Evolutionary conservation across 1,284 basidiomycete species (phyloP), one percentile per base, ranked within the genome.

Genomic region (Naganishia cerealis): DNA sequence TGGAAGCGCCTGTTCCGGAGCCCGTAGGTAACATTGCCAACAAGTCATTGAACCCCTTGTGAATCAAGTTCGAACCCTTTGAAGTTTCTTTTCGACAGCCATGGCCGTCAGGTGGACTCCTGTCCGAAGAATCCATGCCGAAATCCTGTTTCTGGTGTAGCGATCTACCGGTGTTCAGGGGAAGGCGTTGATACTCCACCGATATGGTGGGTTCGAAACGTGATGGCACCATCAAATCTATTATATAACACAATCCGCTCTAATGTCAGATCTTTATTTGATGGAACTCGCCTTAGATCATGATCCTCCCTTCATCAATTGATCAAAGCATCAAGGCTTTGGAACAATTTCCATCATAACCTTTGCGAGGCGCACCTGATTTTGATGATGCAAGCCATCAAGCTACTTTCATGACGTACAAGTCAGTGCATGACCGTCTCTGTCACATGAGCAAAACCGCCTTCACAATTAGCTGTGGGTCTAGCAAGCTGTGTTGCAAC

Each of bases 31-130:
- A 88, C 82, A 90, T 84, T n/a, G 89, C 83, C 46, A 92, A 83
- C 39, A 94, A 84, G 81, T 94, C 90, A 80, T 91, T 90, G 82
- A 93, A 94, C 8, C 91, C 91, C 7, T 73, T 74, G 67, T 78
- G 76, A 33, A 74, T 67, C 2, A 76, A 48, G 48, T 75, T 67
- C 10, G 74, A 59, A 9, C n/a, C 48, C 39, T 63, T 63, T 21
- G 46, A n/a, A 5, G 46, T 50, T 3, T 2, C n/a, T 24, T 18
- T 50, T 8, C 24, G n/a, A 24, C n/a, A 50, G 6, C 8, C 46
- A 10, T 50, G n/a, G n/a, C 21, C n/a, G 21, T 24, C 46, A 7
- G 10, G 10, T 33, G 21, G 21, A 24, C 21, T 50, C n/a, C 21
- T 6, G 43, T 50, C 46, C 3, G 29, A 33, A 33, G 6, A 33